Base-by-base conservation (phyloP, 352 stramenopile species). In the Phytophthora meadii region DNA sequence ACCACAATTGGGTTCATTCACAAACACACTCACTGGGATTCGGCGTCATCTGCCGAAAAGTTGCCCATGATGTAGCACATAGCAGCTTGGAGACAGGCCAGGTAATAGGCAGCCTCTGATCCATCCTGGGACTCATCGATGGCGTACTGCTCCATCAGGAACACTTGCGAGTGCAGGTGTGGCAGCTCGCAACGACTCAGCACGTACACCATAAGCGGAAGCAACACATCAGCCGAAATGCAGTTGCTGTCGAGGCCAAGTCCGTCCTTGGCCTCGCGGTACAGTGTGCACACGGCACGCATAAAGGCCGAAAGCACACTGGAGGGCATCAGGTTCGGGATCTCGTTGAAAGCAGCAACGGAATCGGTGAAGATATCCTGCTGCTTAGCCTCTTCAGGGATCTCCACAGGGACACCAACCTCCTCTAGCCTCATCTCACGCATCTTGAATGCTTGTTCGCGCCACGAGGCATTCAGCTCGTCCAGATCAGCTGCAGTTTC, bases 71-170 rank as follows among this genome's bases (percentile, higher is more conserved):
- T 89, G 81, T 93, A 93, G 48, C 83, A 77, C 67, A 93, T 84
- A 34, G 87, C 84, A 19, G 87, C 81, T 55, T 95, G 83, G 25
- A 93, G 68, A 17, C 86, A 92, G 39, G 87, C 87, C 45, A 95
- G 48, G 63, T 95, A 95, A 63, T 95, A 95, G 37, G 84, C 84
- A 10, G 87, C 81, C 69, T 95, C 87, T 2, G 83, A 91, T 22
- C 87, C 87, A 34, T 89, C 81, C 57, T 87, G 69, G 25, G 76
- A 81, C 52, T 77, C 72, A 30, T 92, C 79, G 48, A 95, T 88
- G 4, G 81, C 82, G 53, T 88, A 90, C 55, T 88, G 70, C 68
- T 94, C 83, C 83, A 95, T 90, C 6, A 89, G 40, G 55, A 81
- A 92, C 61, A 93, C 76, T 56, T 95, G 87, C 27, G 79, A 81